phyloP scores from a whole-genome alignment of 768 basidiomycete genomes.

The Pleurotus tuoliensis region DNA sequence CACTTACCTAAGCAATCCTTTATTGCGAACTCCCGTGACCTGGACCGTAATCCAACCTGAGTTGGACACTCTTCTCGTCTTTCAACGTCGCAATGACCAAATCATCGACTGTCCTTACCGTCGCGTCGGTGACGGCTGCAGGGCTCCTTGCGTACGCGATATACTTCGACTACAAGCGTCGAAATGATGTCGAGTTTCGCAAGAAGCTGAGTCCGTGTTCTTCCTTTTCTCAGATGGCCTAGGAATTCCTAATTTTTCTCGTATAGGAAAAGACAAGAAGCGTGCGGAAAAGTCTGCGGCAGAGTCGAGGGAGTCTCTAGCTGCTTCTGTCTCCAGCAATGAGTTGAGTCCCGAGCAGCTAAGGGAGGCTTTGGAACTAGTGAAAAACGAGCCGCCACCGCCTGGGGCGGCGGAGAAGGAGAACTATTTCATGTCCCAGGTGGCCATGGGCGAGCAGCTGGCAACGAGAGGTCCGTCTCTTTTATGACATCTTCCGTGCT shows the following conservation, averaged over 20 bases:
- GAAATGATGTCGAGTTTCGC: conserved; percentile 85
- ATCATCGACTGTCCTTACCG: conserved; percentile 29
- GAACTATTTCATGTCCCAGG: conserved; percentile 87
- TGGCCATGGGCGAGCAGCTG: conserved; percentile 83
- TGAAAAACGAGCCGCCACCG: conserved; percentile 70
- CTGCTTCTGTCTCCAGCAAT: conserved; percentile 19
- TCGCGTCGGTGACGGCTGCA: conserved; percentile 48
- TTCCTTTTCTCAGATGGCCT: conserved; percentile 9
- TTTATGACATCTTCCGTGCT: neutral
- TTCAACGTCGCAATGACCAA: conserved; percentile 23
- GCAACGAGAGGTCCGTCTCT: conserved; percentile 61
- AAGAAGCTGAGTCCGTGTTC: conserved; percentile 68
- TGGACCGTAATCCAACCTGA: neutral
- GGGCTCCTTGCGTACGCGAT: conserved; percentile 76
- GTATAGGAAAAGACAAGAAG: conserved; percentile 90
- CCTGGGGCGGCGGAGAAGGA: conserved; percentile 74
- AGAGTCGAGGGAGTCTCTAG: conserved; percentile 41
- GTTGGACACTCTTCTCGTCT: neutral
- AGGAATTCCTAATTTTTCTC: conserved; percentile 4
- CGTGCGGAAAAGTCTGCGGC: conserved; percentile 69
- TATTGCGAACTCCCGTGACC: neutral
- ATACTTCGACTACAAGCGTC: conserved; percentile 94
- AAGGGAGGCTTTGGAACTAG: conserved; percentile 55
- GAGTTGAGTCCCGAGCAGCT: conserved; percentile 49
- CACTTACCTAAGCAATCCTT: neutral